Percentiles rank a stretch among this genome's conserved stretches.
Conservation (phyloP, 75 land plant genomes). For the Picea glauca region DNA sequence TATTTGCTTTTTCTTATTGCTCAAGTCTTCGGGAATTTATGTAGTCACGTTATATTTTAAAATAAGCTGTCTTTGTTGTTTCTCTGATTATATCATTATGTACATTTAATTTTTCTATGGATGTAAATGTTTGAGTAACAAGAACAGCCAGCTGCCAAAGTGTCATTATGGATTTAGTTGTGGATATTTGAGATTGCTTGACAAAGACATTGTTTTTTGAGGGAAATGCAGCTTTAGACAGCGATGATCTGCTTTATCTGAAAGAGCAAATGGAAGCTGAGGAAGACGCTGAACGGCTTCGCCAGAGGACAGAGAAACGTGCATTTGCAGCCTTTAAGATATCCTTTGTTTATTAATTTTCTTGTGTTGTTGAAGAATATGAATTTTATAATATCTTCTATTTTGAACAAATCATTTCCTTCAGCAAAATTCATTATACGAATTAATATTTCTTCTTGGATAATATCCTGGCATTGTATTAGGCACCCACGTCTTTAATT, state of each 20-base stretch:
- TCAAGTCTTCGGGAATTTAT: neutral
- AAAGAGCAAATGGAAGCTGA: conserved; percentile 99
- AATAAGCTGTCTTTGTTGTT: neutral
- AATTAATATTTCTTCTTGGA: no score
- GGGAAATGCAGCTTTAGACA: conserved; percentile 79
- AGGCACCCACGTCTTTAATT: no score
- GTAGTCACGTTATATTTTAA: neutral
- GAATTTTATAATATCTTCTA: neutral
- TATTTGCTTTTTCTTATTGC: conserved; percentile 26
- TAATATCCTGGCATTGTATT: no score
- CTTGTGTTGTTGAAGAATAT: neutral
- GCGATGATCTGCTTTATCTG: conserved; percentile 95
- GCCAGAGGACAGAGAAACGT: conserved; percentile 89
- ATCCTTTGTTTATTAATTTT: conserved; percentile 52
- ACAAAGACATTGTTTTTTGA: neutral
- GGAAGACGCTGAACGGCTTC: conserved; percentile 97
- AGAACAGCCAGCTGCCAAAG: neutral
- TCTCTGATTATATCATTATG: no score
- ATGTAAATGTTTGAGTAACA: neutral
- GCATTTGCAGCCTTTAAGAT: conserved; percentile 99
- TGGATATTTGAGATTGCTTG: conserved; percentile 1
- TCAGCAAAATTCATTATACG: neutral
- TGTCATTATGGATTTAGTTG: neutral
- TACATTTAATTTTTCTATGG: neutral
- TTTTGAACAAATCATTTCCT: neutral